A percentile compares a stretch with the other conserved stretches of the same genome.
Evolutionary conservation across 208 protist genomes (phyloP).

Genomic region (Endotrypanum monterogeii): DNA sequence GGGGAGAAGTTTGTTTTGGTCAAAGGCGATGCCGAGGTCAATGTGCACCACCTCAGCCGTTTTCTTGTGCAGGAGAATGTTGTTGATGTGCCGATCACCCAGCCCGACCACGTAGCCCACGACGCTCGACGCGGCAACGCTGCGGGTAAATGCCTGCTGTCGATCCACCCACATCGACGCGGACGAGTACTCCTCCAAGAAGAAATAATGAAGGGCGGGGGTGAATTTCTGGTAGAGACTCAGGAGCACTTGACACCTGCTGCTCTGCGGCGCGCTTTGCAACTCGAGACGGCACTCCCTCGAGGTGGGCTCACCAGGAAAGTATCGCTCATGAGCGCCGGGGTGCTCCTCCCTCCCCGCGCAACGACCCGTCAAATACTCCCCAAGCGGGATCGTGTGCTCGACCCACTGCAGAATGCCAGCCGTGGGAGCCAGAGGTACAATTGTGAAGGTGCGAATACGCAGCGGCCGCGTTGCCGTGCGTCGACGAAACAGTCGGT

Average conservation of each 20-base stretch:
- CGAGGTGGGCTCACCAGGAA: slow-evolving; percentile 69
- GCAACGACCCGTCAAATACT: slow-evolving; percentile 79
- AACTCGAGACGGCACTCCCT: slow-evolving; percentile 59
- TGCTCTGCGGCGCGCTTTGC: slow-evolving; percentile 25
- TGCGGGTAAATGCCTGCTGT: slow-evolving; percentile 89
- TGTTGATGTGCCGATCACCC: slow-evolving; percentile 96
- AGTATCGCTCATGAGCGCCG: slow-evolving; percentile 88
- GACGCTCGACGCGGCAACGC: slow-evolving; percentile 90
- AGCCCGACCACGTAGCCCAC: slow-evolving; percentile 96
- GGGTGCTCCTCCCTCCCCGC: slow-evolving; percentile 19
- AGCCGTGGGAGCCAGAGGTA: slow-evolving; percentile 88
- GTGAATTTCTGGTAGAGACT: slow-evolving; percentile 85
- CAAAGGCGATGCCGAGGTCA: slow-evolving; percentile 95
- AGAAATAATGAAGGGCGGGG: slow-evolving; percentile 96
- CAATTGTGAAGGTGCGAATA: slow-evolving; percentile 95
- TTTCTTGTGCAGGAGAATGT: slow-evolving; percentile 93
- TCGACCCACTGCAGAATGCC: slow-evolving; percentile 95
- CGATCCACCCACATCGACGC: slow-evolving; percentile 77
- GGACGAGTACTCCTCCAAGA: slow-evolving; percentile 88
- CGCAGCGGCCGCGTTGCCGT: slow-evolving; percentile 26
- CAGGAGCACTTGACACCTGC: slow-evolving; percentile 41
- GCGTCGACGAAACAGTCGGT: slow-evolving; percentile 53
- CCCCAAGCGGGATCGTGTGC: slow-evolving; percentile 86
- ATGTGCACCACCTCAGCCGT: slow-evolving; percentile 96
- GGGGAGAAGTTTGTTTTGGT: slow-evolving; percentile 85